Base-by-base conservation (phyloP, 73 alveolate genomes). In the Stentor coeruleus region DNA sequence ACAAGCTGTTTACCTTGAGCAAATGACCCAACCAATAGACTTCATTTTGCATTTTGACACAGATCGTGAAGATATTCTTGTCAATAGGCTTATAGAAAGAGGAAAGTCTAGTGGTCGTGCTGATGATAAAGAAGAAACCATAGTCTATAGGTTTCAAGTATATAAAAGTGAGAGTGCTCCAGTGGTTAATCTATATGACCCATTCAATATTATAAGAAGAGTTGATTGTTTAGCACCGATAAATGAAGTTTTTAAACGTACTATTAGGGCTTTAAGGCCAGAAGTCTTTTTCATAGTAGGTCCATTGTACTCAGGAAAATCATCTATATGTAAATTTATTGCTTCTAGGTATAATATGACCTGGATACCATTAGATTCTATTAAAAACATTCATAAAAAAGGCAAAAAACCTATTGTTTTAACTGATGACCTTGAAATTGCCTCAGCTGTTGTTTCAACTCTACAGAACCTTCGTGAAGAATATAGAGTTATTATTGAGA, bases 111-210 rank as follows among this genome's bases (percentile, higher is more conserved):
- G 84, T 35, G 99, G 99, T 28, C 90, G 99, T 83, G 93, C 89
- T 26, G 99, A 97, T 91, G 99, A 97, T 86, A 97, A 97, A 86
- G 95, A 87, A 72, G 99, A 96, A 88, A 89, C 99, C 42, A 91
- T 97, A 74, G 88, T 81, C 84, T 96, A 97, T 91, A 91, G 99
- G 89, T 82, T 28, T 75, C 84, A 73, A 77, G 74, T 74, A 35
- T 39, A 82, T 39, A 82, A 85, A 59, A 39, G 42, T 60, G 83
- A 81, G 39, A 59, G 49, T 58, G 39, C 86, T n/a, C 85, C 79
- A 76, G 91, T 94, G 59, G 76, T 90, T 59, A 87, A 85, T 39
- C 77, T 86, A 59, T 94, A 94, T 89, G 74, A 77, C 38, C 92
- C 87, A 6, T 93, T 91, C 81, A 93, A 95, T 1, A 79, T 90